Conservation (phyloP, 441 rosid species). For the Manihot esculenta region DNA sequence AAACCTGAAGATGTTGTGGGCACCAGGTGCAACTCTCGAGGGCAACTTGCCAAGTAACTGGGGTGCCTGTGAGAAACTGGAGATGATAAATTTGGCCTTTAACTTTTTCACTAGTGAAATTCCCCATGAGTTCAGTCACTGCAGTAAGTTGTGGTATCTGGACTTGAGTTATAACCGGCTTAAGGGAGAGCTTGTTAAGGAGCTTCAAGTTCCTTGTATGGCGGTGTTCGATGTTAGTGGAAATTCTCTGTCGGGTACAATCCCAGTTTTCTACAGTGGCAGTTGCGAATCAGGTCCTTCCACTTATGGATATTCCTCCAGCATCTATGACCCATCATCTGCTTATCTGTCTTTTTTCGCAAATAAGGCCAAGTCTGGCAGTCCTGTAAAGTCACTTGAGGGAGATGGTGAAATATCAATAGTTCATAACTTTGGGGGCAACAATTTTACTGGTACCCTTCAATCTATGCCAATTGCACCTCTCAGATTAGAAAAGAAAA, state of each 20-base stretch:
- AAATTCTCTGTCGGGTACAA: slow-evolving; percentile 47
- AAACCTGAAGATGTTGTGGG: slow-evolving; percentile 54
- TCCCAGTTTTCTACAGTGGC: slow-evolving; percentile 38
- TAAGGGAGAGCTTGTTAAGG: slow-evolving; percentile 39
- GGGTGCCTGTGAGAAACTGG: slow-evolving; percentile 52
- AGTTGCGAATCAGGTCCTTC: slow-evolving; percentile 33
- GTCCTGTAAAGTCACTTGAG: slow-evolving; percentile 21
- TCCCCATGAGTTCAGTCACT: slow-evolving; percentile 33
- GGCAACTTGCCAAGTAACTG: slow-evolving; percentile 43
- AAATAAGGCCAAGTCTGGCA: slow-evolving; percentile 28
- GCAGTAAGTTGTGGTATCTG: slow-evolving; percentile 45
- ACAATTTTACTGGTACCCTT: slow-evolving; percentile 49
- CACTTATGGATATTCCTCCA: slow-evolving; percentile 9
- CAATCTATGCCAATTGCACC: slow-evolving; percentile 42
- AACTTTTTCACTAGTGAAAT: slow-evolving; percentile 48
- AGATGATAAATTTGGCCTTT: slow-evolving; percentile 51
- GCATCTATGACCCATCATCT: slow-evolving; percentile 28
- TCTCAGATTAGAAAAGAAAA: slow-evolving; percentile 36
- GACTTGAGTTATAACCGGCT: slow-evolving; percentile 52
- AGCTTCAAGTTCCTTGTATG: slow-evolving; percentile 59
- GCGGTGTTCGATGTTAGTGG: slow-evolving; percentile 50
- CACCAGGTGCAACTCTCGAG: slow-evolving; percentile 46
- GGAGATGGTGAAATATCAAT: slow-evolving; percentile 30
- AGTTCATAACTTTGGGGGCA: slow-evolving; percentile 50
- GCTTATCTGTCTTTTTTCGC: slow-evolving; percentile 44